Percentiles rank a stretch among this genome's conserved stretches.
These are phyloP conservation scores for Penicillium psychrofluorescens DNA, from an alignment of 495 filamentous ascomycete species.

Conservation along the genomic window DNA sequence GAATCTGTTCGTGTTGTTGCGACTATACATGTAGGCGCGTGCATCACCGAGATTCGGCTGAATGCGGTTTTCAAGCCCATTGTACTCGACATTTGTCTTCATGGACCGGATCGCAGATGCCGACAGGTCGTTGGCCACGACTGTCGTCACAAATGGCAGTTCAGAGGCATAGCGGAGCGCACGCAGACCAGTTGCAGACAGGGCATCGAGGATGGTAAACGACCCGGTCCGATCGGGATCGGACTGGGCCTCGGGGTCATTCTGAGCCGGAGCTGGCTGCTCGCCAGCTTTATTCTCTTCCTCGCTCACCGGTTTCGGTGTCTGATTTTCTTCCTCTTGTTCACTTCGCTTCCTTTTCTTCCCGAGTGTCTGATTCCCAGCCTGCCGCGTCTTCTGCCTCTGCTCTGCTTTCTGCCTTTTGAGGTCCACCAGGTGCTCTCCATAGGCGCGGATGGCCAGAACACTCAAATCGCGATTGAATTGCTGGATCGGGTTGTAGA, in stretches of 20 bases:
- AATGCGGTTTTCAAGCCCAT: slow-evolving; percentile 63
- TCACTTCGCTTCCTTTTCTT: slow-evolving; percentile 39
- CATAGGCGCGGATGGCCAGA: slow-evolving; percentile 79
- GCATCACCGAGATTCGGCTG: slow-evolving; percentile 71
- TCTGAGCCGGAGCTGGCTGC: neutral
- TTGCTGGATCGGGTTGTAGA: slow-evolving; percentile 98
- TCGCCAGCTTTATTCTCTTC: slow-evolving; percentile 7
- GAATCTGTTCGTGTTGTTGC: slow-evolving; percentile 46
- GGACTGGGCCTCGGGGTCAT: slow-evolving; percentile 3
- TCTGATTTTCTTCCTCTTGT: slow-evolving; percentile 14
- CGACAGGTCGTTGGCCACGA: slow-evolving; percentile 88
- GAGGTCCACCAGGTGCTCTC: slow-evolving; percentile 53
- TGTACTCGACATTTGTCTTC: slow-evolving; percentile 74
- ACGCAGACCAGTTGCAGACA: slow-evolving; percentile 89
- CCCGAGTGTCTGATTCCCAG: slow-evolving; percentile 37
- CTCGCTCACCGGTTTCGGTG: slow-evolving; percentile 3
- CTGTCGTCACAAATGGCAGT: slow-evolving; percentile 69
- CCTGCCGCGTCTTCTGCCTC: slow-evolving; percentile 30
- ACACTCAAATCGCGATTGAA: slow-evolving; percentile 96
- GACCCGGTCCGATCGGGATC: slow-evolving; percentile 1
- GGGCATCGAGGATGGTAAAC: slow-evolving; percentile 86
- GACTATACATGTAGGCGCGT: slow-evolving; percentile 78
- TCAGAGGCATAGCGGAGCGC: slow-evolving; percentile 89
- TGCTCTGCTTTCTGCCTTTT: slow-evolving; percentile 29
- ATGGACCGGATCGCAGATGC: slow-evolving; percentile 72